Conservation (phyloP, 2,329 filamentous ascomycete genomes). For the Hypoxylon sp. region DNA sequence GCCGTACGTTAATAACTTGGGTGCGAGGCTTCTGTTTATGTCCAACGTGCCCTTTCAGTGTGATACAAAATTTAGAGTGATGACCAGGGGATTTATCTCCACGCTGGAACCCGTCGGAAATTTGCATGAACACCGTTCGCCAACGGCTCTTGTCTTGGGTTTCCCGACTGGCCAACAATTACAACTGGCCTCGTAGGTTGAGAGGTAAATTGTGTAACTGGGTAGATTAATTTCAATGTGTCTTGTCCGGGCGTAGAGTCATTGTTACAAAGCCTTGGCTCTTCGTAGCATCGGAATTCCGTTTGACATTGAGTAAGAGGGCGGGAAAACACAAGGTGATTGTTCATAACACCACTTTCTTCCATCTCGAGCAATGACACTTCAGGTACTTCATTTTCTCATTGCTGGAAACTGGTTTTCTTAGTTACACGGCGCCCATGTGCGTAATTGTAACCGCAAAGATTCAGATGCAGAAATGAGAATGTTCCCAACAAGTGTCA, state of each 20-base stretch:
- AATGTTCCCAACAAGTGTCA: slow-evolving; percentile 5
- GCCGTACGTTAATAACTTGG: slow-evolving; percentile 19
- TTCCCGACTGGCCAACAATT: slow-evolving; percentile 8
- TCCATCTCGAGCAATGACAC: neutral
- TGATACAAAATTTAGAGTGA: slow-evolving; percentile 12
- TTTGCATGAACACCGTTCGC: slow-evolving; percentile 22
- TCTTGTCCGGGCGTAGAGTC: slow-evolving; percentile 9
- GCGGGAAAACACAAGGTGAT: slow-evolving; percentile 4
- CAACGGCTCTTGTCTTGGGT: slow-evolving; percentile 14
- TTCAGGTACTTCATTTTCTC: neutral
- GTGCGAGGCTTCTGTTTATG: slow-evolving; percentile 15
- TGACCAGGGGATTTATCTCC: slow-evolving; percentile 5
- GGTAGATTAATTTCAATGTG: slow-evolving; percentile 8
- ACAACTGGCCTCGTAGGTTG: neutral
- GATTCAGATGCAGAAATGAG: neutral
- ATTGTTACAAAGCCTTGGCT: slow-evolving; percentile 15
- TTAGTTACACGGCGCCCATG: neutral
- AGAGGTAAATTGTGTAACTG: neutral
- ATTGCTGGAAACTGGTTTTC: neutral
- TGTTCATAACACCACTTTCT: neutral
- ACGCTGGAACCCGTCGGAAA: slow-evolving; percentile 27
- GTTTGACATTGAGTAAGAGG: neutral
- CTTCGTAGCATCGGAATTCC: slow-evolving; percentile 9
- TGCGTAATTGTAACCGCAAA: neutral
- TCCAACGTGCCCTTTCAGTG: slow-evolving; percentile 10